phyloP scores from a whole-genome alignment of 371 early-diverging fungal genomes.

The Mortierella sp. region DNA sequence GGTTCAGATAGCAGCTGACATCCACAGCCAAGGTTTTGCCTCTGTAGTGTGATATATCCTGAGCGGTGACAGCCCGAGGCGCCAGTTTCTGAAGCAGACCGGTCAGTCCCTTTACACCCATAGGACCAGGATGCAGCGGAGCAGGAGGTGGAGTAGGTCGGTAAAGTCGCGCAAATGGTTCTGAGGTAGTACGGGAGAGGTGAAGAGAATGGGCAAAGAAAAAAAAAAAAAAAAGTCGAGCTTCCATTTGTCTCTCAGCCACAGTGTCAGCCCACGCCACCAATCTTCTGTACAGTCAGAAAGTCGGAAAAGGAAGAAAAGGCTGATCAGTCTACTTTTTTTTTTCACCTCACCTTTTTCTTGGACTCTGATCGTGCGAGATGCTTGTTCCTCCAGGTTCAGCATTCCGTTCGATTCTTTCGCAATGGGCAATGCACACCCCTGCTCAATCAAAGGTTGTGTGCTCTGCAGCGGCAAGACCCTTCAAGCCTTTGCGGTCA shows the following conservation, averaged over 20 bases:
- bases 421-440: constrained; percentile 1
- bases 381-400: constrained; percentile 15
- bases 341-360: neutral
- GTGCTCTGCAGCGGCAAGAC: neutral
- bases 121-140: constrained; percentile 12
- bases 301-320: neutral
- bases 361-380: neutral
- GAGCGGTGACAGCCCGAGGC: constrained; percentile 52
- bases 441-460: neutral
- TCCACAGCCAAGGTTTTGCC: constrained; percentile 64
- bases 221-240: too few species aligned
- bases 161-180: too few species aligned
- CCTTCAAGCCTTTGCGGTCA: constrained; percentile 23
- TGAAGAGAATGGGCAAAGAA: too few species aligned
- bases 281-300: too few species aligned
- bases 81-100: constrained; percentile 61
- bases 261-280: too few species aligned
- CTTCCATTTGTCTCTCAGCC: too few species aligned
- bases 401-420: constrained; percentile 8
- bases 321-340: too few species aligned
- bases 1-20: constrained; percentile 69
- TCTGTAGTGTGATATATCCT: constrained; percentile 51
- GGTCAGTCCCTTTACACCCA: constrained; percentile 70
- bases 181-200: too few species aligned
- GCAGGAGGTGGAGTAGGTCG: neutral